Evolutionary conservation across 139 green algal species (phyloP).

Genomic region (Zygnema circumcarinatum): DNA sequence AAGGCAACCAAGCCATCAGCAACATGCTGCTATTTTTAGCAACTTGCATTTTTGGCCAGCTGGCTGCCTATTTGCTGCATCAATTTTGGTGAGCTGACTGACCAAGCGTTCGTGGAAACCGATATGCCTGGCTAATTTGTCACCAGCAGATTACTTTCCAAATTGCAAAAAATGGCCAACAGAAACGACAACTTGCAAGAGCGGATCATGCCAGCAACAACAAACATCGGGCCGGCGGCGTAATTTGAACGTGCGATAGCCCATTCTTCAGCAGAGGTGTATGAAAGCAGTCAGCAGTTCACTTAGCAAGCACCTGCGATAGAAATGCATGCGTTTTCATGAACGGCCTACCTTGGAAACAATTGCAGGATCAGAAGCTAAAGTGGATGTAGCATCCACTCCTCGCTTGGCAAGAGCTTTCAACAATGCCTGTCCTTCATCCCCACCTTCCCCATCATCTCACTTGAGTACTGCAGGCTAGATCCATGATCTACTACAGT

Average conservation of each 20-base stretch:
- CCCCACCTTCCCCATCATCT: no score
- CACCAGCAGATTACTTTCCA: background rate
- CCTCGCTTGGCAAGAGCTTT: conserved; percentile 13
- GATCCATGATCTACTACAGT: no score
- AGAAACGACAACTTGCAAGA: no score
- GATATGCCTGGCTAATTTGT: conserved; percentile 24
- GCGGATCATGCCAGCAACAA: no score
- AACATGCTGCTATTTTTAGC: conserved; percentile 10
- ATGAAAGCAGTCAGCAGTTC: no score
- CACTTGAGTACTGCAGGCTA: no score
- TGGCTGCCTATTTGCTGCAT: background rate
- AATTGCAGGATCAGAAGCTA: conserved; percentile 12
- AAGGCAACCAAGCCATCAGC: background rate
- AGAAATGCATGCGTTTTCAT: no score
- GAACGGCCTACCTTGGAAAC: conserved; percentile 41
- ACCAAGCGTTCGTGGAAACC: background rate
- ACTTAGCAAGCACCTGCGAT: no score
- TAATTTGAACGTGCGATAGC: no score
- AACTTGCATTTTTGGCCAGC: background rate
- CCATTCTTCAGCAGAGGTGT: no score
- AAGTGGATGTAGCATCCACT: background rate
- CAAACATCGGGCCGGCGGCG: no score
- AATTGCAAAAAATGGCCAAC: no score
- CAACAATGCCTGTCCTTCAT: conserved; percentile 1
- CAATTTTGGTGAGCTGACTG: conserved; percentile 28